Evolutionary conservation across 768 basidiomycete species (phyloP).

Genomic region (Jaapia argillacea): DNA sequence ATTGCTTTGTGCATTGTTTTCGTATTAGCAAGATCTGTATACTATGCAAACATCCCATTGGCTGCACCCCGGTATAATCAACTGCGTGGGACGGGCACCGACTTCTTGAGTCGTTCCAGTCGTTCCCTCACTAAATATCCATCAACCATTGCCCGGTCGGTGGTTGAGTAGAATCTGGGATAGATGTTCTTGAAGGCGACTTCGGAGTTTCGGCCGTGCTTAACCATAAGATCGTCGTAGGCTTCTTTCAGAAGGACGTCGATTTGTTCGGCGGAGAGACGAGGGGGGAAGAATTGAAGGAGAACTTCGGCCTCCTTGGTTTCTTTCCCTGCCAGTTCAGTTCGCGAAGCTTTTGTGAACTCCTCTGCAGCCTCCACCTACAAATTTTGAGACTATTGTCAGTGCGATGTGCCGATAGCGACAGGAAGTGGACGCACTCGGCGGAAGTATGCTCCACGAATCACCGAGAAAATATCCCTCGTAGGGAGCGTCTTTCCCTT

Average conservation of each 20-base stretch:
- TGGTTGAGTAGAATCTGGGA: constrained; percentile 51
- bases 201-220: constrained; percentile 21
- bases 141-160: constrained; percentile 54
- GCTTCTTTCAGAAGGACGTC: constrained; percentile 38
- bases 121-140: constrained; percentile 39
- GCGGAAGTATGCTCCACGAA: constrained; percentile 47
- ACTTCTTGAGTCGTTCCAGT: no score
- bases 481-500: constrained; percentile 30
- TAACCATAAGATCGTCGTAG: constrained; percentile 20
- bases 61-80: no score
- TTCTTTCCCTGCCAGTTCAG: constrained; percentile 59
- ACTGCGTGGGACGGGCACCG: no score
- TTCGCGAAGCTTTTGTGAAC: constrained; percentile 45
- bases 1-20: no score
- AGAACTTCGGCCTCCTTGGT: constrained; percentile 44
- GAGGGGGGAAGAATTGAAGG: constrained; percentile 47
- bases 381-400: neutral
- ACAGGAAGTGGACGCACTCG: constrained; percentile 36
- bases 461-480: constrained; percentile 37
- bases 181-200: constrained; percentile 37
- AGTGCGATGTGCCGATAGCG: neutral
- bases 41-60: no score
- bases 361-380: constrained; percentile 53
- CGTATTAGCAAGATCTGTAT: no score
- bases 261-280: constrained; percentile 44